Evolutionary conservation across 371 early-diverging fungal genomes (phyloP), one percentile per base, ranked within the genome.

Genomic region (Actinomortierella ambigua): DNA sequence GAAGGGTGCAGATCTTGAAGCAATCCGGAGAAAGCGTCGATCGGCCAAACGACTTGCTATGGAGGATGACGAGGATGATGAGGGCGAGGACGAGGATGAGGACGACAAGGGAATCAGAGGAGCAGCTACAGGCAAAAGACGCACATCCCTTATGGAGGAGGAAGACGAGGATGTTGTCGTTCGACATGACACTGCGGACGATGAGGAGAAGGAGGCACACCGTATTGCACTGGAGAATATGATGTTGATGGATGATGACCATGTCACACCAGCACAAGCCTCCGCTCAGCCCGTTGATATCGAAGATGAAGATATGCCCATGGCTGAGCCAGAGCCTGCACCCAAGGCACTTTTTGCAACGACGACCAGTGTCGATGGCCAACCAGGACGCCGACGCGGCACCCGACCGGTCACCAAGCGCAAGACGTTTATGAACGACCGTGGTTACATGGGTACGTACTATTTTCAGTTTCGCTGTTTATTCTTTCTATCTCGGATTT

Each of bases 371-470:
- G 48, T 53, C n/a, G 29, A n/a, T 7, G 48, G 54, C 40, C 59
- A 27, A 14, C 20, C 49, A 2, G 18, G 67, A 42, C 67, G 77
- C 20, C 53, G 50, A 34, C 67, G 77, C 0, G 77, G 77, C n/a
- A 14, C 43, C 1, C 75, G 78, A 28, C 68, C 78, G n/a, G 81
- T 84, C 3, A 69, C 73, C 1, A 79, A 78, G 56, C 78, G 76
- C 51, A 80, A 77, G 60, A 82, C 81, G 0, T 78, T 63, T 20
- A 68, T 53, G 49, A 80, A 84, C 52, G 82, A 77, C 15, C 79
- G 79, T n/a, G 85, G 85, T 0, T 77, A 73, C 53, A 54, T 81
- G 53, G 84, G 81, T 79, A 79, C 62, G 65, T 23, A 4, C 23
- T 43, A 51, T 53, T 46, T 17, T 26, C 13, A 41, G 23, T 29